Conservation (phyloP, 257 asterid genomes). For the Echites panduratus region DNA sequence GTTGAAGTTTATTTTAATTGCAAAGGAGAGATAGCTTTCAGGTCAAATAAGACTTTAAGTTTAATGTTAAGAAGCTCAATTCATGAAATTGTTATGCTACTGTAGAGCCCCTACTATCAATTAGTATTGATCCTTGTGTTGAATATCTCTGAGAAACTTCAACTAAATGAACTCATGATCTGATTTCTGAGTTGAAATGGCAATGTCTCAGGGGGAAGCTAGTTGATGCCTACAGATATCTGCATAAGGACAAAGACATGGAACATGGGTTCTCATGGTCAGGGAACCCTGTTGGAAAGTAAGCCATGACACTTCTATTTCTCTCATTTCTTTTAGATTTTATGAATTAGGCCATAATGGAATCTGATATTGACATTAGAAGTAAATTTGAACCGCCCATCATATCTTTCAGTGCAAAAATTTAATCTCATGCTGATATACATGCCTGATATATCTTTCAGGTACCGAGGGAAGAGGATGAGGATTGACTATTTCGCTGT, state of each 20-base stretch:
- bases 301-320: slow-evolving; percentile 24
- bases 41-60: no score
- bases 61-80: no score
- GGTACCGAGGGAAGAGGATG: slow-evolving; percentile 99
- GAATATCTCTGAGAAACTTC: background rate
- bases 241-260: slow-evolving; percentile 75
- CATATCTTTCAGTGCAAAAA: background rate
- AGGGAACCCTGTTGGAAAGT: slow-evolving; percentile 89
- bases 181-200: slow-evolving; percentile 2
- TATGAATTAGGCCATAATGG: background rate
- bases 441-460: slow-evolving; percentile 22
- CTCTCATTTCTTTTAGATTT: slow-evolving; percentile 1
- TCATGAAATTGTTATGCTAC: no score
- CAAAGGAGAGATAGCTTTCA: no score
- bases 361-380: background rate
- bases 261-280: slow-evolving; percentile 97
- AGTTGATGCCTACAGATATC: slow-evolving; percentile 73
- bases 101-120: background rate
- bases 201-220: slow-evolving; percentile 55
- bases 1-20: no score
- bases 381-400: background rate
- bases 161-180: background rate
- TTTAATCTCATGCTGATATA: background rate
- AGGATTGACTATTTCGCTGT: slow-evolving; percentile 84
- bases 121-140: background rate